Evolutionary conservation across 768 basidiomycete genomes (phyloP).

Genomic region (Austroboletus eburneus): DNA sequence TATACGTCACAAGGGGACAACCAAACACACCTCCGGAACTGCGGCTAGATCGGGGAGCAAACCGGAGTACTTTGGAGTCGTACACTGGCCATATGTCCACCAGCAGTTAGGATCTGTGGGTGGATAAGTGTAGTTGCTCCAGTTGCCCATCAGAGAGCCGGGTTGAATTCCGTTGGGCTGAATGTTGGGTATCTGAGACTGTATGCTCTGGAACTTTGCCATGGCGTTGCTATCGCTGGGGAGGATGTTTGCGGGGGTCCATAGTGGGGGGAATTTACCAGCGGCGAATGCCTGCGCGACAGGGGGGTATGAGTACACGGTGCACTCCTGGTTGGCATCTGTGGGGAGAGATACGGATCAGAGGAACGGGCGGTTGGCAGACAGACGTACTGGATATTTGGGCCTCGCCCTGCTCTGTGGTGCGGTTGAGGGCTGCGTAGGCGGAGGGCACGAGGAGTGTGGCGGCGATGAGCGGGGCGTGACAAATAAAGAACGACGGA

Average conservation of each 20-base stretch:
- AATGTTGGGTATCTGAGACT: conserved; percentile 44
- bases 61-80: conserved; percentile 42
- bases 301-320: conserved; percentile 39
- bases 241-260: conserved; percentile 43
- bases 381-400: conserved; percentile 33
- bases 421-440: conserved; percentile 28
- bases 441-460: conserved; percentile 2
- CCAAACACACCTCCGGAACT: conserved; percentile 42
- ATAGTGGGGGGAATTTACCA: conserved; percentile 41
- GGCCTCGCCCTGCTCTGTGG: conserved; percentile 34
- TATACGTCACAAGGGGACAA: background rate
- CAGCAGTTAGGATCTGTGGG: conserved; percentile 48
- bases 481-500: conserved; percentile 16
- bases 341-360: background rate
- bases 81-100: conserved; percentile 39
- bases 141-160: conserved; percentile 25
- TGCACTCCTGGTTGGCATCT: conserved; percentile 40
- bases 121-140: conserved; percentile 34
- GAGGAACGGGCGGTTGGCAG: background rate
- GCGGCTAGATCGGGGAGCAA: conserved; percentile 40
- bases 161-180: conserved; percentile 33
- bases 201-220: conserved; percentile 42
- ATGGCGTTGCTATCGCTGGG: conserved; percentile 40
- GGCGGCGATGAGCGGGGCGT: conserved; percentile 2
- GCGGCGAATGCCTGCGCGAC: conserved; percentile 28